These are phyloP conservation scores for Geranomyces michiganensis DNA, from an alignment of 192 early-diverging fungal genomes.

Conservation along the genomic window DNA sequence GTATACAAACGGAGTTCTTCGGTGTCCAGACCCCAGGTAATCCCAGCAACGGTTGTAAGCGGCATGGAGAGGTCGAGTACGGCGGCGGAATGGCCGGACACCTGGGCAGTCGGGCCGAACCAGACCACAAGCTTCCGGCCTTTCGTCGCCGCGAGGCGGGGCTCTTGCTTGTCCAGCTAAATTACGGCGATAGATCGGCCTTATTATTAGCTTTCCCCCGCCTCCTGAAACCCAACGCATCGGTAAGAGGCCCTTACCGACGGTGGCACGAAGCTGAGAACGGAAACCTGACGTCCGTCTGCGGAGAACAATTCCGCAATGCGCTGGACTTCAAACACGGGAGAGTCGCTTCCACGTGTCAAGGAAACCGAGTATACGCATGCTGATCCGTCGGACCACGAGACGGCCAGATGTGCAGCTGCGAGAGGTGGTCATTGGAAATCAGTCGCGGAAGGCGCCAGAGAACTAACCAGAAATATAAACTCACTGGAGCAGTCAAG, in stretches of 20 bases:
- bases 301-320: background rate
- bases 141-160: background rate
- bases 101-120: background rate
- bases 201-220: too few relatives aligned
- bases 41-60: background rate
- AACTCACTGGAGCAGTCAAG: too few relatives aligned
- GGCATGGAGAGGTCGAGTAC: too few relatives aligned
- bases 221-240: too few relatives aligned
- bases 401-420: conserved; percentile 23
- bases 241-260: background rate
- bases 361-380: conserved; percentile 13
- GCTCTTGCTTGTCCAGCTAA: background rate
- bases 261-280: conserved; percentile 9
- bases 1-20: conserved; percentile 31
- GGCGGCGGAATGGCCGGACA: too few relatives aligned
- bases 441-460: too few relatives aligned
- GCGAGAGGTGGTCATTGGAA: too few relatives aligned
- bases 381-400: conserved; percentile 21
- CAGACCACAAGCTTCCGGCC: background rate
- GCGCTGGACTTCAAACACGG: background rate
- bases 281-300: background rate
- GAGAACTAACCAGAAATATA: too few relatives aligned
- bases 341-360: background rate
- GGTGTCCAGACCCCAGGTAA: conserved; percentile 15
- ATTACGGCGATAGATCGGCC: too few relatives aligned